A percentile compares a stretch with the other conserved stretches of the same genome.
Conservation (phyloP, 2,329 filamentous ascomycete species). For the Verticillium isaacii region DNA sequence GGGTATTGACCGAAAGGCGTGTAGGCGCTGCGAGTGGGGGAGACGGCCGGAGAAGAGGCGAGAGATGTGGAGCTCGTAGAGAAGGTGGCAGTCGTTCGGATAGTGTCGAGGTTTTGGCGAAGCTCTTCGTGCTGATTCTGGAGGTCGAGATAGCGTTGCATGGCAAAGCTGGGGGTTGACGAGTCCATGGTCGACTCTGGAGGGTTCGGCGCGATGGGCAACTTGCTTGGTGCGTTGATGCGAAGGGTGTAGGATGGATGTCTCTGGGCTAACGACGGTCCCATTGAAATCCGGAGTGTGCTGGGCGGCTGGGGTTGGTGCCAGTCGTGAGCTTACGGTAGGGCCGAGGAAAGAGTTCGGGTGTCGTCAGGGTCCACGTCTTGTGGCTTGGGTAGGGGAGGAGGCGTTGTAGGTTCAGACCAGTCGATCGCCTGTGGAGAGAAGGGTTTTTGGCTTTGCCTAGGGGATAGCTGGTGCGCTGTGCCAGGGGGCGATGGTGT, state of each 20-base stretch:
- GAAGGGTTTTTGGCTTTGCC: background rate
- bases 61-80: constrained; percentile 26
- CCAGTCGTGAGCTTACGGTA: background rate
- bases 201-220: constrained; percentile 5
- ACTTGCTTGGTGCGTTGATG: constrained; percentile 7
- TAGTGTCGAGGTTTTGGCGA: constrained; percentile 44
- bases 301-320: background rate
- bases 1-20: constrained; percentile 14
- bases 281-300: constrained; percentile 9
- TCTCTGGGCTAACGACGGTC: constrained; percentile 11
- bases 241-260: constrained; percentile 12
- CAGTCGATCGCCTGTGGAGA: background rate
- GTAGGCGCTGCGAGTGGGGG: constrained; percentile 54
- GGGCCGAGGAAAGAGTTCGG: background rate
- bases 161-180: constrained; percentile 39
- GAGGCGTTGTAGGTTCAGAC: background rate
- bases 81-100: constrained; percentile 34
- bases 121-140: constrained; percentile 51
- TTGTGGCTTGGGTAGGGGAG: background rate
- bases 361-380: constrained; percentile 1
- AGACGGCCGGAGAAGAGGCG: constrained; percentile 50
- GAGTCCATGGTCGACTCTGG: constrained; percentile 9
- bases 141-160: constrained; percentile 50
- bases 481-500: background rate
- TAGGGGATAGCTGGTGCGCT: background rate